phyloP scores from a whole-genome alignment of 2,329 filamentous ascomycete genomes.

The Metarhizium rileyi region DNA sequence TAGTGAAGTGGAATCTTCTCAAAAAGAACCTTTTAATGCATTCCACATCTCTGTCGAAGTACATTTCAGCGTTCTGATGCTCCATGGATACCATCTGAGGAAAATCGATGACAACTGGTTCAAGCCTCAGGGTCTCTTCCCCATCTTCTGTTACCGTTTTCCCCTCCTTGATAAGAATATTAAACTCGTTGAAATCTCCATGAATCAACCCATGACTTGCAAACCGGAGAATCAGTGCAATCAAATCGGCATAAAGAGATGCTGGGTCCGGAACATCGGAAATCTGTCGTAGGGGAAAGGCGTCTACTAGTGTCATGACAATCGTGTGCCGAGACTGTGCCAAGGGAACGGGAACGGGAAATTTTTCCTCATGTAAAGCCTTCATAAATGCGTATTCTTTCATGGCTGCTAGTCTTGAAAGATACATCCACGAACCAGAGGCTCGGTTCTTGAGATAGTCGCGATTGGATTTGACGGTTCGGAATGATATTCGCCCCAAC shows the following conservation, averaged over 20 bases:
- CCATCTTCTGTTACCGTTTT: constrained; percentile 30
- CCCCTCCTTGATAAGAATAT: constrained; percentile 83
- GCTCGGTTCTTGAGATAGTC: constrained; percentile 81
- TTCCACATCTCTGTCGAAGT: constrained; percentile 91
- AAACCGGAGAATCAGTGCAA: constrained; percentile 73
- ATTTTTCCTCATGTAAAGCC: constrained; percentile 71
- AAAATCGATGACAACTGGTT: constrained; percentile 90
- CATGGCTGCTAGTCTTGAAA: constrained; percentile 82
- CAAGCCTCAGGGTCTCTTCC: constrained; percentile 40
- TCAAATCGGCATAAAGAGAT: constrained; percentile 81
- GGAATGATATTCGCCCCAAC: constrained; percentile 90
- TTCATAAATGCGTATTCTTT: constrained; percentile 96
- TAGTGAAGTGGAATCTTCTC: constrained; percentile 77
- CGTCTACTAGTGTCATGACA: constrained; percentile 89
- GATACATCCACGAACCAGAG: constrained; percentile 94
- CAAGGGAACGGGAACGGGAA: constrained; percentile 80
- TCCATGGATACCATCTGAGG: constrained; percentile 97
- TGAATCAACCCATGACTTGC: constrained; percentile 87
- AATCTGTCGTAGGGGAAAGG: constrained; percentile 85
- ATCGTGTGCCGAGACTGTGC: constrained; percentile 90
- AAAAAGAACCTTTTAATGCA: constrained; percentile 95
- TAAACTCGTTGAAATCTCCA: constrained; percentile 99
- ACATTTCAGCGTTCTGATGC: constrained; percentile 88
- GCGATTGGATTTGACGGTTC: constrained; percentile 88
- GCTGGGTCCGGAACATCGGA: constrained; percentile 74